phyloP scores from a whole-genome alignment of 176 grass and related monocot genomes.

The Eragrostis curvula region DNA sequence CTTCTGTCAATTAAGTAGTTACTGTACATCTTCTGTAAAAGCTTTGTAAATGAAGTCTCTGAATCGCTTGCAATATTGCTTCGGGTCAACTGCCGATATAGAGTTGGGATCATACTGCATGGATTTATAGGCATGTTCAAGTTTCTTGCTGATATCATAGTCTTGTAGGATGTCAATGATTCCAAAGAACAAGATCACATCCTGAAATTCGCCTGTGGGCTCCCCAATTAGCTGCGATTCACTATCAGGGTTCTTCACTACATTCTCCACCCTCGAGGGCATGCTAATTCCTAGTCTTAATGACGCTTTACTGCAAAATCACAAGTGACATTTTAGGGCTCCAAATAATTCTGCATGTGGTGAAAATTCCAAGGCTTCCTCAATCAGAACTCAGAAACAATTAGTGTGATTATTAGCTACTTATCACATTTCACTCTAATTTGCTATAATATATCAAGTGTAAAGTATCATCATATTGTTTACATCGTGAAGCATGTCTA shows the following conservation, averaged over 20 bases:
- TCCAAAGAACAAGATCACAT: slow-evolving; percentile 82
- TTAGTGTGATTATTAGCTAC: background rate
- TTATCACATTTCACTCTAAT: background rate
- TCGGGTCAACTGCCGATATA: slow-evolving; percentile 79
- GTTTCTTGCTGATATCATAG: slow-evolving; percentile 92
- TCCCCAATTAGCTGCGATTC: slow-evolving; percentile 63
- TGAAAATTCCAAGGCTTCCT: background rate
- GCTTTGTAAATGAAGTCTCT: slow-evolving; percentile 81
- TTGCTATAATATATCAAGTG: background rate
- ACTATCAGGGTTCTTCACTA: slow-evolving; percentile 50
- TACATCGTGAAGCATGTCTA: background rate
- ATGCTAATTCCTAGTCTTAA: slow-evolving; percentile 72
- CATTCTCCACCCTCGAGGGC: slow-evolving; percentile 77
- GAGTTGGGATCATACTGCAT: slow-evolving; percentile 80
- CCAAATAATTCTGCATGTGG: background rate
- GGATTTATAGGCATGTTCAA: slow-evolving; percentile 90
- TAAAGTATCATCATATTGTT: background rate
- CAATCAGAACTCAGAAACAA: background rate
- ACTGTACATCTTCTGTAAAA: slow-evolving; percentile 61
- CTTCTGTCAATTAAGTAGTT: background rate
- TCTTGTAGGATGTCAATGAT: slow-evolving; percentile 96
- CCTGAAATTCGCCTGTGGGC: slow-evolving; percentile 71
- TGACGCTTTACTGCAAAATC: slow-evolving; percentile 54
- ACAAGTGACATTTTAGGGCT: background rate
- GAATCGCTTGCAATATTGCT: slow-evolving; percentile 81